phyloP scores from a whole-genome alignment of 225 moss, liverwort and hornwort species.

The Bryum argenteum region DNA sequence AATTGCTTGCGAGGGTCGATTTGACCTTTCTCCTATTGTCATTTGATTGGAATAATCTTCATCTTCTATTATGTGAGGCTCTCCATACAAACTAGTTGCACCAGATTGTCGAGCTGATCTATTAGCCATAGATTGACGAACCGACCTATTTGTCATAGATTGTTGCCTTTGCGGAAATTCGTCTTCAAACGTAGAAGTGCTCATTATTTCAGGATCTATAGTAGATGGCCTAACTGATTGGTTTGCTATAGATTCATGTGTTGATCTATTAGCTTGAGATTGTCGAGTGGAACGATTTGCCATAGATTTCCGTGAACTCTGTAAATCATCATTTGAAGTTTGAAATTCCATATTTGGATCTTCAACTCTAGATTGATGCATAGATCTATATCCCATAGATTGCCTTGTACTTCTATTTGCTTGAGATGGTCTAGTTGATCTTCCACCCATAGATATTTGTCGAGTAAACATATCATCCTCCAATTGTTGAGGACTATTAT shows the following conservation, averaged over 20 bases:
- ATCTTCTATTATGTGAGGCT: not conserved
- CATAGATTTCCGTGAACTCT: not conserved
- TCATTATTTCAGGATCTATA: not conserved
- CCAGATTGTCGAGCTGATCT: not conserved
- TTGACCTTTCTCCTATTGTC: not conserved
- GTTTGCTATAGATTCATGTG: conserved; percentile 8
- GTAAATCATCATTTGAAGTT: conserved; percentile 8
- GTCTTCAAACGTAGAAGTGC: conserved; percentile 3
- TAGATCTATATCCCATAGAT: conserved; percentile 2
- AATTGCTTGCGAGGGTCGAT: not conserved
- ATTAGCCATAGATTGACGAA: not conserved
- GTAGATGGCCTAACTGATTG: not conserved
- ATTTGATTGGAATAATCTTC: conserved; percentile 12
- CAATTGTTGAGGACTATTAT: not conserved
- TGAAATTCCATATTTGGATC: conserved; percentile 14
- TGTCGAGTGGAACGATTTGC: not conserved
- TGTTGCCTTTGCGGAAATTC: conserved; percentile 12
- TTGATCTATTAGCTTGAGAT: conserved; percentile 11
- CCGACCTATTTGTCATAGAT: not conserved
- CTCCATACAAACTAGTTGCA: not conserved
- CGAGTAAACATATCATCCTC: conserved; percentile 22
- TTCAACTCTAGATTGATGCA: not conserved
- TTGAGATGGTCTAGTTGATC: conserved; percentile 4
- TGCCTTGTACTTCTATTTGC: conserved; percentile 3
- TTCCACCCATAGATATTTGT: not conserved